These are phyloP conservation scores for Aspergillus ostianus DNA, from an alignment of 495 filamentous ascomycete species.

Conservation along the genomic window DNA sequence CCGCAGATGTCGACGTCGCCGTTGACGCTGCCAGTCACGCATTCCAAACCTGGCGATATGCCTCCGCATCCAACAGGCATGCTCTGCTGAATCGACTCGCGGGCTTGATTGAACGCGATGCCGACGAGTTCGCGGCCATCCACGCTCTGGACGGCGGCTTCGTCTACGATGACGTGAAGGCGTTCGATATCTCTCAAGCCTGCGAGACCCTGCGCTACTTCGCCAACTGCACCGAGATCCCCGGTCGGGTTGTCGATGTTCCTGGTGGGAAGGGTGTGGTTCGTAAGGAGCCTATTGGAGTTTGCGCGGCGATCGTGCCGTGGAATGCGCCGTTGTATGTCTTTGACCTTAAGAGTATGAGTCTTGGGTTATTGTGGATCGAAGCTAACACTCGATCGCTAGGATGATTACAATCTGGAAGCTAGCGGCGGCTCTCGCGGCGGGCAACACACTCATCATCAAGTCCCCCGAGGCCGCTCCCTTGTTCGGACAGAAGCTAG, in stretches of 20 bases:
- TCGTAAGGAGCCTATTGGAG: constrained; percentile 33
- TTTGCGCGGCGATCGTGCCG: constrained; percentile 36
- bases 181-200: constrained; percentile 23
- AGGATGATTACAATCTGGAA: constrained; percentile 70
- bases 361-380: constrained; percentile 48
- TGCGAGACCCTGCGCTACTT: constrained; percentile 32
- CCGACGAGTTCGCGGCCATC: constrained; percentile 24
- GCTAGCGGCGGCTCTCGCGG: constrained; percentile 53
- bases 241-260: constrained; percentile 28
- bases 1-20: constrained; percentile 49
- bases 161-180: constrained; percentile 20
- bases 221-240: constrained; percentile 34
- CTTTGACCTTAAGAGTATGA: not conserved
- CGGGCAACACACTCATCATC: constrained; percentile 68
- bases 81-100: constrained; percentile 44
- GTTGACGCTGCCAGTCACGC: constrained; percentile 48
- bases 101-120: constrained; percentile 28
- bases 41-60: constrained; percentile 34
- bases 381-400: constrained; percentile 46
- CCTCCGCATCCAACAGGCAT: constrained; percentile 39
- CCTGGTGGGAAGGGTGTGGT: constrained; percentile 28
- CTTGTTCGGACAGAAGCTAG: constrained; percentile 82
- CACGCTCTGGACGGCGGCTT: constrained; percentile 32
- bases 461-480: constrained; percentile 93
- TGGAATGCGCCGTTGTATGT: constrained; percentile 37